These are phyloP conservation scores for Candida vaughaniae DNA, from an alignment of 805 yeast genomes.

Conservation along the genomic window DNA sequence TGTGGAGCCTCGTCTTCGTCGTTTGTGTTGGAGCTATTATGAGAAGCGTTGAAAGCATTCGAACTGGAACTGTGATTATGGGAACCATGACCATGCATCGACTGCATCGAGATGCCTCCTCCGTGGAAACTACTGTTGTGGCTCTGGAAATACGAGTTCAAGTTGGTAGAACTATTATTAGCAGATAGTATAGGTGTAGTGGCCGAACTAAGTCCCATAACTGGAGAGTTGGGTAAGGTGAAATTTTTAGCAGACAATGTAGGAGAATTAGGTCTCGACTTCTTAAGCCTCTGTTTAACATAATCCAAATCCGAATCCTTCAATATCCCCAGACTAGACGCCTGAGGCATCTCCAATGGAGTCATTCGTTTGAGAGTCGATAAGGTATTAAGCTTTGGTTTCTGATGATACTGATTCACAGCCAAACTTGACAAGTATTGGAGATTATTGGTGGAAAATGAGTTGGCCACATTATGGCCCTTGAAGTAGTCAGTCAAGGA, in stretches of 20 bases:
- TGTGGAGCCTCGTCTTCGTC: slow-evolving; percentile 14
- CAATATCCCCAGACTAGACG: slow-evolving; percentile 12
- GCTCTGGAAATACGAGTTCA: slow-evolving; percentile 35
- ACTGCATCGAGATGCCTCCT: background rate
- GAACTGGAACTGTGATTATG: slow-evolving; percentile 12
- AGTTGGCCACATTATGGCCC: slow-evolving; percentile 9
- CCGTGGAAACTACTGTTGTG: slow-evolving; percentile 9
- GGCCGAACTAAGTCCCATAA: slow-evolving; percentile 36
- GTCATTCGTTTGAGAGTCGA: slow-evolving; percentile 64
- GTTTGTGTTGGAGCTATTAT: slow-evolving; percentile 10
- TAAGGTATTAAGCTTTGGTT: slow-evolving; percentile 30
- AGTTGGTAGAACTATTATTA: slow-evolving; percentile 39
- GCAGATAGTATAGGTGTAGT: slow-evolving; percentile 44
- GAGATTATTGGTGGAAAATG: slow-evolving; percentile 18
- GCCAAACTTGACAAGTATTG: slow-evolving; percentile 28
- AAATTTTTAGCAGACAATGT: slow-evolving; percentile 25
- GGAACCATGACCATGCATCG: slow-evolving; percentile 3
- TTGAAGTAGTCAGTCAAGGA: slow-evolving; percentile 50
- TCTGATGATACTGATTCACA: slow-evolving; percentile 14
- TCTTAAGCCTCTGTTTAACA: slow-evolving; percentile 44
- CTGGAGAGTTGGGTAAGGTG: slow-evolving; percentile 45
- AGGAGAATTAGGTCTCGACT: slow-evolving; percentile 53
- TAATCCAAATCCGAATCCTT: slow-evolving; percentile 50
- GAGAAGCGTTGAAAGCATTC: slow-evolving; percentile 15
- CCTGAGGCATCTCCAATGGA: slow-evolving; percentile 38